These are phyloP conservation scores for Rhazya stricta DNA, from an alignment of 257 asterid genomes.

Conservation along the genomic window DNA sequence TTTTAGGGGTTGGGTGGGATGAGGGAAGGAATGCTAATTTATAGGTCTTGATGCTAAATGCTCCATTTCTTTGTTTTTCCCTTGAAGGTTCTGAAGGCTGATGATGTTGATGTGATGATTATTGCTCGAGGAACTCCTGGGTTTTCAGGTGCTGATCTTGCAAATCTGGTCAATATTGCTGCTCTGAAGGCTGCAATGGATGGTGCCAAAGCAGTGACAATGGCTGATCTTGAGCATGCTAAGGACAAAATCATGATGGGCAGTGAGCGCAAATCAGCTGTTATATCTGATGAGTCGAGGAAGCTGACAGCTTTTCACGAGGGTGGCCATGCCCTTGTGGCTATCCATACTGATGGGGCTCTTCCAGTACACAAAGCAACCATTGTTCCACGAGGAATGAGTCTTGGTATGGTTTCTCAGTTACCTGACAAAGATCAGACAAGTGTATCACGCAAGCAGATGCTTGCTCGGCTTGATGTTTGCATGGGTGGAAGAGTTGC, in stretches of 20 bases:
- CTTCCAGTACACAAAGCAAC: conserved; percentile 88
- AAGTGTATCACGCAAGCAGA: conserved; percentile 69
- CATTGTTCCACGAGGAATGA: conserved; percentile 81
- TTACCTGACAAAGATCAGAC: conserved; percentile 81
- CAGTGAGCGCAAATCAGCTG: conserved; percentile 87
- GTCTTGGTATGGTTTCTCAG: conserved; percentile 89
- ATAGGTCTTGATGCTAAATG: not conserved
- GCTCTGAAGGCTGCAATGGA: conserved; percentile 93
- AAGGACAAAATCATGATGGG: conserved; percentile 96
- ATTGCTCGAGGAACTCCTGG: conserved; percentile 94
- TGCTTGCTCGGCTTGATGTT: conserved; percentile 82
- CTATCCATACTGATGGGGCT: conserved; percentile 82
- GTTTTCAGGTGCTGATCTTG: conserved; percentile 94
- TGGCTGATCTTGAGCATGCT: conserved; percentile 82
- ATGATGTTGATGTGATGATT: conserved; percentile 76
- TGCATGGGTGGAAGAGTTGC: conserved; percentile 94
- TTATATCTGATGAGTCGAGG: conserved; percentile 69
- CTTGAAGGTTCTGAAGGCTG: conserved; percentile 74
- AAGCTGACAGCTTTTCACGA: conserved; percentile 82
- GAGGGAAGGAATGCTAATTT: not conserved
- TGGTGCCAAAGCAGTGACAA: conserved; percentile 65
- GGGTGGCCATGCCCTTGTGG: conserved; percentile 95
- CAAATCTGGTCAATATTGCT: conserved; percentile 78
- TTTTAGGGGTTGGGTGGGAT: not conserved
- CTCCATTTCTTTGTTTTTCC: not conserved